phyloP scores from a whole-genome alignment of 129 eudicot species.

The Chrysanthemum makinoi region DNA sequence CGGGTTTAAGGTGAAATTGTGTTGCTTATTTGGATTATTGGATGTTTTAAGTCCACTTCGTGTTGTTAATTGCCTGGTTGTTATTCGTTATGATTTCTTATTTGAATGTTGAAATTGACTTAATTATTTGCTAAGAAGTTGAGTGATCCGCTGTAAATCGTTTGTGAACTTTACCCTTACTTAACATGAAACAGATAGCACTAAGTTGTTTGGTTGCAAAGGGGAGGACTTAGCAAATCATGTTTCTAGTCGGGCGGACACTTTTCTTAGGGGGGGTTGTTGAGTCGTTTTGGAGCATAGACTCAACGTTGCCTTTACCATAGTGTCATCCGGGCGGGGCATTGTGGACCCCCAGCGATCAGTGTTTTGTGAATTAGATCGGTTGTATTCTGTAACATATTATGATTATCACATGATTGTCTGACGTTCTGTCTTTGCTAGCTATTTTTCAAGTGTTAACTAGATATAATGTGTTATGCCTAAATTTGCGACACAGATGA shows the following conservation, averaged over 20 bases:
- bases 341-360: too few relatives aligned
- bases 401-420: not conserved
- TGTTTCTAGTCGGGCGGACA: too few relatives aligned
- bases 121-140: not conserved
- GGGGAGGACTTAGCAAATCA: too few relatives aligned
- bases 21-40: slow-evolving; percentile 8
- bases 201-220: too few relatives aligned
- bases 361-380: not conserved
- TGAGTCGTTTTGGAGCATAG: too few relatives aligned
- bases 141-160: not conserved
- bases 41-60: not conserved
- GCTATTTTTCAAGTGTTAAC: not conserved
- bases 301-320: too few relatives aligned
- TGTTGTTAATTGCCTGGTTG: not conserved
- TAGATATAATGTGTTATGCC: not conserved
- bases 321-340: too few relatives aligned
- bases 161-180: too few relatives aligned
- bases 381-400: not conserved
- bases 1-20: slow-evolving; percentile 59
- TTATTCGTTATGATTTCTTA: not conserved
- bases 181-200: too few relatives aligned
- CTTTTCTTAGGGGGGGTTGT: too few relatives aligned
- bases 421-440: not conserved
- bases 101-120: not conserved
- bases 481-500: not conserved